Evolutionary conservation across 176 grass and related monocot species (phyloP), one percentile per base, ranked within the genome.

Genomic region (Thinopyrum elongatum): DNA sequence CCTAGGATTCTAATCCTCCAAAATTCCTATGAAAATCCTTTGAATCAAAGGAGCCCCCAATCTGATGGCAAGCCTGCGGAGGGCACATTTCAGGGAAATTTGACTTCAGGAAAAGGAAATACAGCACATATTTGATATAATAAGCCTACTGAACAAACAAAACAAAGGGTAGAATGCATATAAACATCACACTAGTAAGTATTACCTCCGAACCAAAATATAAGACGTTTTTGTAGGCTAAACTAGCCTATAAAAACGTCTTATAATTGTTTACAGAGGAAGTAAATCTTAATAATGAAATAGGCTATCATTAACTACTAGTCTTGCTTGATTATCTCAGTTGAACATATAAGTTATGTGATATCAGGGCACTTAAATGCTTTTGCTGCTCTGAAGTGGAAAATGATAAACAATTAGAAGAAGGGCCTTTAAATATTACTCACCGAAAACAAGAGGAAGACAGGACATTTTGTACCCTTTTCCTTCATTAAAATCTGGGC

Each of bases 391-490:
- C 55, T 36, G 34, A 83, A 87, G 36, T 33, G 53, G 11, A 84
- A 61, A 79, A 76, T 23, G 9, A 55, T 31, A 90, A 33, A 85
- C 27, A 60, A 74, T 80, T 57, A 80, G 27, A 88, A 77, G 25
- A 69, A 77, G 29, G 39, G 27, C 64, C 59, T 76, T 87, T 77
- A 23, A 85, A 62, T 42, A 31, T 70, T 80, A 93, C 92, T 72
- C 74, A 97, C 95, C 72, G 95, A 98, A 79, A 98, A 98, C 53
- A 98, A 93, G 22, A 98, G 83, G 85, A 98, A 98, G 72, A 98
- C 80, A 19, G 89, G 91, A 62, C 90, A 98, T 19, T 86, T 93
- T 85, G 74, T 39, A 10, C 59, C 89, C 79, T 90, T 90, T 29
- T 90, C 80, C 57, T 91, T 82, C 36, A 57, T 82, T 86, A 86